These are phyloP conservation scores for grape (Vitis vinifera) DNA, from an alignment of 164 flowering plant species.

Conservation along the genomic window DNA sequence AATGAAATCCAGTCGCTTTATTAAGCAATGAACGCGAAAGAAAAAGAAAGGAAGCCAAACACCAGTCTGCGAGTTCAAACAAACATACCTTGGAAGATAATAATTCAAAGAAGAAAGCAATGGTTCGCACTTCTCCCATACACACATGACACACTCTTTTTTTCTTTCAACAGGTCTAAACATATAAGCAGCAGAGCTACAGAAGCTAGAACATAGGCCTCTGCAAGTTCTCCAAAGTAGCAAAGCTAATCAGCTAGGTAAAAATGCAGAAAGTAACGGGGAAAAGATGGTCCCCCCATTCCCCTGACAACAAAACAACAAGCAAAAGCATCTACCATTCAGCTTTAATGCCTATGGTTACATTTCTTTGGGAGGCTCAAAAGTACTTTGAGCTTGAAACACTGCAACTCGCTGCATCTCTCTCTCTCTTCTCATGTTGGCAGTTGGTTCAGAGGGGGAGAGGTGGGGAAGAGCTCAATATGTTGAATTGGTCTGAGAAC, in stretches of 20 bases:
- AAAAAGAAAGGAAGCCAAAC: constrained; percentile 10
- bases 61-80: neutral
- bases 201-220: constrained; percentile 37
- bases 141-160: constrained; percentile 2
- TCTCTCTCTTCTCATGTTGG: constrained; percentile 17
- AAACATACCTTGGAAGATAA: constrained; percentile 3
- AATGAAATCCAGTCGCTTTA: neutral
- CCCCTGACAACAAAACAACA: constrained; percentile 44
- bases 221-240: constrained; percentile 32
- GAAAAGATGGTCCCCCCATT: constrained; percentile 43
- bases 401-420: constrained; percentile 8
- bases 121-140: neutral
- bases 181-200: constrained; percentile 20
- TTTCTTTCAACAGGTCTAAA: constrained; percentile 15
- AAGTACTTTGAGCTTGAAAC: constrained; percentile 23
- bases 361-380: constrained; percentile 54
- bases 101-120: neutral
- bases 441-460: neutral
- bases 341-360: constrained; percentile 31
- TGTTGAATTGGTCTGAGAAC: constrained; percentile 20
- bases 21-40: neutral
- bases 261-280: constrained; percentile 27
- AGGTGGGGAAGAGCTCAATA: constrained; percentile 9
- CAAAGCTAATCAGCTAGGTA: constrained; percentile 25
- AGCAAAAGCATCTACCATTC: constrained; percentile 38